Percentiles rank a stretch among this genome's conserved stretches.
Evolutionary conservation across 164 flowering plant genomes (phyloP).

Genomic region (Magnolia kwangsiensis): DNA sequence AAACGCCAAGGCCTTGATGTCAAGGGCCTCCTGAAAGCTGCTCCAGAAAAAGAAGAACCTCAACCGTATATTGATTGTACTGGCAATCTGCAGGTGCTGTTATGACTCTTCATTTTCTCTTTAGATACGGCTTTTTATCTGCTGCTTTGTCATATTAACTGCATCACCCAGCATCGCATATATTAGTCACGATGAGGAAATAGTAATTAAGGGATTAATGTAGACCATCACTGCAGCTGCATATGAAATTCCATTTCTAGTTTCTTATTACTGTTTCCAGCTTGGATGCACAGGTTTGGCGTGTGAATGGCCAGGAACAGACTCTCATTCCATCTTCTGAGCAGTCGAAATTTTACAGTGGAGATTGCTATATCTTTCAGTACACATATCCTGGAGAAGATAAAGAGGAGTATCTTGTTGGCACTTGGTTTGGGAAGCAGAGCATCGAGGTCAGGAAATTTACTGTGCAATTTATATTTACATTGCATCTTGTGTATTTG

Average conservation of each 20-base stretch:
- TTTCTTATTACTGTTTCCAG: slow-evolving; percentile 14
- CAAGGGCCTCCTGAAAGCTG: slow-evolving; percentile 88
- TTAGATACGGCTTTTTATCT: neutral
- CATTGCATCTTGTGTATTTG: neutral
- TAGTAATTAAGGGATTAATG: neutral
- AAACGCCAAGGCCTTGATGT: slow-evolving; percentile 95
- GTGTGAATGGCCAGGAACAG: slow-evolving; percentile 72
- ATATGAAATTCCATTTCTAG: neutral
- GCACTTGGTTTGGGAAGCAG: slow-evolving; percentile 87
- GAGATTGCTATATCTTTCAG: slow-evolving; percentile 93
- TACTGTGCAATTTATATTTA: neutral
- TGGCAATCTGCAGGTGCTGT: slow-evolving; percentile 83
- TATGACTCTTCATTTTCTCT: neutral
- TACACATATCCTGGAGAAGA: slow-evolving; percentile 92
- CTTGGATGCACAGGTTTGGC: slow-evolving; percentile 80
- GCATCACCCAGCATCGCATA: neutral
- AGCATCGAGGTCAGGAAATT: slow-evolving; percentile 63
- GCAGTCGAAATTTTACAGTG: slow-evolving; percentile 84
- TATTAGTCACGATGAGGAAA: too few relatives aligned
- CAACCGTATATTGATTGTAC: slow-evolving; percentile 91
- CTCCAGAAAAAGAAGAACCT: slow-evolving; percentile 84
- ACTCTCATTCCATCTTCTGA: slow-evolving; percentile 63
- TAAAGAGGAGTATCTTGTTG: slow-evolving; percentile 76
- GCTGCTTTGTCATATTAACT: neutral
- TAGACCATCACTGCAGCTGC: neutral